Evolutionary conservation across 2,329 filamentous ascomycete species (phyloP), one percentile per base, ranked within the genome.

Genomic region (Arthrobotrys sinensis): DNA sequence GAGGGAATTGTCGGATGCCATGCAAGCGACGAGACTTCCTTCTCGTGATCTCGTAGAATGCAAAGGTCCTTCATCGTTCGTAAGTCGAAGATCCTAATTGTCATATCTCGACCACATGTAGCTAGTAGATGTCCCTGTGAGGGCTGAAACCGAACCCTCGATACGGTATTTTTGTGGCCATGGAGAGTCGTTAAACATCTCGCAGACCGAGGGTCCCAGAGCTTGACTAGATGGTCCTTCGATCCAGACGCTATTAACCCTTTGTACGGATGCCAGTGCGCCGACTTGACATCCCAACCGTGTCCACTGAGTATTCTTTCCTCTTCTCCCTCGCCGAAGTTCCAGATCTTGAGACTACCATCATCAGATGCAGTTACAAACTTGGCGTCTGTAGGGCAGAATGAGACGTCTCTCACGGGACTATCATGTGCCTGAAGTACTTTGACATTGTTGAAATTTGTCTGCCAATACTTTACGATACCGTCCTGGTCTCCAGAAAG

Each of bases 61-160:
- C 94, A 93, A 70, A 98, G 94, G 84, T 99, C 96, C 80, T 96
- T 92, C 96, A 99, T 98, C 92, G 97, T 97, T 60, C 96, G 90
- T 70, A 99, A 88, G 84, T 99, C 96, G 82, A 98, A 98, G 53
- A 99, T 90, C 77, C 96, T 90, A 7, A 94, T 94, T 0, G 93
- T 97, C 84, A 97, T 93, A 82, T 99, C 96, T 83, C 96, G 90
- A 50, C 94, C 96, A 36, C 94, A 96, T 0, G 96, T 97, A 40
- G 95, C 96, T 57, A 99, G 88, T 79, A 97, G 91, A 80, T 91
- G 89, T 34, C 93, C 94, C 82, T 93, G 91, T 8, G 93, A 91
- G 64, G 91, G 91, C 83, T 97, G 96, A 83, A 99, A 99, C 53
- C 92, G 86, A 0, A 94, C 96, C 83, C 96, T 96, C 52, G 94